Evolutionary conservation across 2,329 filamentous ascomycete genomes (phyloP).

Genomic region (Fusarium papillatum): DNA sequence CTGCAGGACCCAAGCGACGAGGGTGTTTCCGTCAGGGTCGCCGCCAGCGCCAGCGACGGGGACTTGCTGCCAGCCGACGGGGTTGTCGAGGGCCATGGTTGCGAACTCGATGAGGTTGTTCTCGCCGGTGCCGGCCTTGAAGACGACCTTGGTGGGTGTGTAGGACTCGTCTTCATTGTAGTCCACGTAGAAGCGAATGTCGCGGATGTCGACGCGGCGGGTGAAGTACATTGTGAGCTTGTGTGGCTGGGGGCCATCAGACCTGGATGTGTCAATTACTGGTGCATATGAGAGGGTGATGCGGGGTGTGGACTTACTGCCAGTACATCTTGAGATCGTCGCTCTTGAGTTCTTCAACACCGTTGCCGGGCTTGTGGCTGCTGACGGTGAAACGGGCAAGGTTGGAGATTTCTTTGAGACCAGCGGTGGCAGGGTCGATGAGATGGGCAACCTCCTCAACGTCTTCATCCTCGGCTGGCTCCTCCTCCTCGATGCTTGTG

Average conservation of each 20-base stretch:
- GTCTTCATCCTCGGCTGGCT: slow-evolving; percentile 49
- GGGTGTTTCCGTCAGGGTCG: slow-evolving; percentile 76
- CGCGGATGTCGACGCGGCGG: slow-evolving; percentile 83
- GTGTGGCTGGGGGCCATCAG: slow-evolving; percentile 88
- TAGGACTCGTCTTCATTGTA: slow-evolving; percentile 96
- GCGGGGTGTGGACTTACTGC: slow-evolving; percentile 70
- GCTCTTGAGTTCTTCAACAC: slow-evolving; percentile 80
- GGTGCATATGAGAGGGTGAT: background rate
- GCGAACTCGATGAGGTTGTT: slow-evolving; percentile 94
- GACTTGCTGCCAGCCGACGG: slow-evolving; percentile 92
- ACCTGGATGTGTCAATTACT: slow-evolving; percentile 58
- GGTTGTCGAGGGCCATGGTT: slow-evolving; percentile 82
- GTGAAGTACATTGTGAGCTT: slow-evolving; percentile 88
- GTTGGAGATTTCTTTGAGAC: slow-evolving; percentile 87
- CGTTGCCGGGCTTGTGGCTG: slow-evolving; percentile 84
- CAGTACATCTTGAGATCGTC: slow-evolving; percentile 82
- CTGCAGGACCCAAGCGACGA: slow-evolving; percentile 91
- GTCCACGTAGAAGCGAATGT: slow-evolving; percentile 88
- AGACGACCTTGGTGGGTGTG: slow-evolving; percentile 92
- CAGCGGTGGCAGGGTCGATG: slow-evolving; percentile 64
- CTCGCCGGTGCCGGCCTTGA: slow-evolving; percentile 90
- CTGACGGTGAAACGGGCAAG: slow-evolving; percentile 87
- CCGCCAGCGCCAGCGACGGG: slow-evolving; percentile 69
- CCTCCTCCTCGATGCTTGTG: slow-evolving; percentile 48
- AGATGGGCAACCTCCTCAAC: slow-evolving; percentile 53